Evolutionary conservation across 2,329 filamentous ascomycete species (phyloP).

Genomic region (Epichloe amarillans): DNA sequence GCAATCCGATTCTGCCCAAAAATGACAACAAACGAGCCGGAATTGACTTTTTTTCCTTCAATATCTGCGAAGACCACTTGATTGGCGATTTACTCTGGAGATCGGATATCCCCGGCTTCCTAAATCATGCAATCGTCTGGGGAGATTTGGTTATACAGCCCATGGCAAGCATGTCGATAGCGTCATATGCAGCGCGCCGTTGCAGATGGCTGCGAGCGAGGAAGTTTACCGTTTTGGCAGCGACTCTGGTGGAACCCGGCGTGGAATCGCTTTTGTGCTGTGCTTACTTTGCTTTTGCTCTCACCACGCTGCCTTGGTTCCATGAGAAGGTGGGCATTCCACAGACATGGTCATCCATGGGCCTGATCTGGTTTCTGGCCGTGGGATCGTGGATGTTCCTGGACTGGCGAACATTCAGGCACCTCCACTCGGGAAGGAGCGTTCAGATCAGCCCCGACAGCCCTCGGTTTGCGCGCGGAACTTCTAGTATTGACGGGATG

Average conservation of each 20-base stretch:
- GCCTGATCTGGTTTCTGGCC: constrained; percentile 49
- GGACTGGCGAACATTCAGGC: constrained; percentile 61
- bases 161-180: constrained; percentile 65
- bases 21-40: constrained; percentile 41
- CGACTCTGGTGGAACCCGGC: constrained; percentile 84
- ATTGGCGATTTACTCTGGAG: constrained; percentile 89
- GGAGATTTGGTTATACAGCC: constrained; percentile 87
- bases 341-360: constrained; percentile 55
- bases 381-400: constrained; percentile 58
- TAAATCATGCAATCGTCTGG: constrained; percentile 71
- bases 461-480: constrained; percentile 54
- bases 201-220: constrained; percentile 84
- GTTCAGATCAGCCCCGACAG: constrained; percentile 60
- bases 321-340: constrained; percentile 37
- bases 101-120: constrained; percentile 46
- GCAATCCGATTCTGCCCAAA: constrained; percentile 28
- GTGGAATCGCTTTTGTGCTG: constrained; percentile 82
- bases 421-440: constrained; percentile 59
- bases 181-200: constrained; percentile 65
- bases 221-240: constrained; percentile 83
- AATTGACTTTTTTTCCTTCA: constrained; percentile 91
- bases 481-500: constrained; percentile 21
- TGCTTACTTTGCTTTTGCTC: constrained; percentile 62
- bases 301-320: constrained; percentile 60
- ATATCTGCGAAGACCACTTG: constrained; percentile 95